A percentile compares a stretch with the other conserved stretches of the same genome.
These are phyloP conservation scores for Claviceps africana DNA, from an alignment of 2,329 filamentous ascomycete genomes.

Conservation along the genomic window DNA sequence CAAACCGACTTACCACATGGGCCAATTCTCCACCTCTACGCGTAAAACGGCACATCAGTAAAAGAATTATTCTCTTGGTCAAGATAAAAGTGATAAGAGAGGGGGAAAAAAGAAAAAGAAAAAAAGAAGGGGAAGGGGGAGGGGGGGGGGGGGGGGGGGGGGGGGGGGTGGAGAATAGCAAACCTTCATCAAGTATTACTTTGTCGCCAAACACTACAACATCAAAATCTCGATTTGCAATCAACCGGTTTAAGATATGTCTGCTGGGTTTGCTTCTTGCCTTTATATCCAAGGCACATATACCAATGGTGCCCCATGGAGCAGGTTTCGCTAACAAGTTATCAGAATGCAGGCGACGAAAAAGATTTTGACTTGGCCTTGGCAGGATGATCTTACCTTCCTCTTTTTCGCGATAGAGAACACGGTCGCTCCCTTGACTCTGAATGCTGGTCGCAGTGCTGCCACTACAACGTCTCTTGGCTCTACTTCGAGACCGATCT, in stretches of 20 bases:
- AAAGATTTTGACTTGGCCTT: neutral
- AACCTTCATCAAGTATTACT: constrained; percentile 85
- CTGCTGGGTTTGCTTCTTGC: constrained; percentile 92
- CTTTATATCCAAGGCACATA: constrained; percentile 91
- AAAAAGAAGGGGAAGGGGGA: neutral
- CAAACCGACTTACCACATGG: constrained; percentile 50
- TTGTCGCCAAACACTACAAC: constrained; percentile 98
- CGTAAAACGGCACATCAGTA: neutral
- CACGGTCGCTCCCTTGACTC: constrained; percentile 61
- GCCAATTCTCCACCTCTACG: constrained; percentile 85
- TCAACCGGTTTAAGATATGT: constrained; percentile 86
- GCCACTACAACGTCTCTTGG: constrained; percentile 63
- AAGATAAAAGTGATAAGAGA: neutral
- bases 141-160: too few relatives aligned
- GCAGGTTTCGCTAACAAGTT: constrained; percentile 35
- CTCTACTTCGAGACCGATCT: constrained; percentile 51
- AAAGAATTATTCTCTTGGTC: neutral
- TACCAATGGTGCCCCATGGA: constrained; percentile 61
- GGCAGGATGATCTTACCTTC: constrained; percentile 22
- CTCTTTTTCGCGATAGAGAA: constrained; percentile 42
- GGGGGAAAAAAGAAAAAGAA: too few relatives aligned
- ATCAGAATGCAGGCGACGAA: constrained; percentile 14
- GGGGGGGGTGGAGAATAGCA: too few relatives aligned
- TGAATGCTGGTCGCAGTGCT: constrained; percentile 73
- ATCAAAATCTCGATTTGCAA: constrained; percentile 84